These are phyloP conservation scores for Flaveria ramosissima DNA, from an alignment of 129 eudicot species.

Conservation along the genomic window DNA sequence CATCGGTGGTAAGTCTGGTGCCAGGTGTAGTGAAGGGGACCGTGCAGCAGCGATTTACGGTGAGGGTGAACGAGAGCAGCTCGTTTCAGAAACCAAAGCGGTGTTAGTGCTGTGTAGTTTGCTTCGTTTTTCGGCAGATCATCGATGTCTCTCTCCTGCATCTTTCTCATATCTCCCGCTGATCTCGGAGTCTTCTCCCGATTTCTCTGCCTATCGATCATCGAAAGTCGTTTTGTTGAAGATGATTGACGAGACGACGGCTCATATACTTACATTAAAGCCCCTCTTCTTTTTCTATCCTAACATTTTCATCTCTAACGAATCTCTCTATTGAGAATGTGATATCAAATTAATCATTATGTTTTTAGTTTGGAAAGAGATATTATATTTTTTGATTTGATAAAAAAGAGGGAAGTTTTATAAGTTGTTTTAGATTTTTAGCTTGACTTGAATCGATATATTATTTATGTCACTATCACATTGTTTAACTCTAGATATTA, in stretches of 20 bases:
- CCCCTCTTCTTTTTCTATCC: neutral
- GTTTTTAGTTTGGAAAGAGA: too few relatives aligned
- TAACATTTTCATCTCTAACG: neutral
- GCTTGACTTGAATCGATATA: neutral
- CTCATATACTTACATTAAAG: neutral
- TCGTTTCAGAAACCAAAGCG: constrained; percentile 75
- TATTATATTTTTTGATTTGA: too few relatives aligned
- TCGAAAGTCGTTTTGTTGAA: neutral
- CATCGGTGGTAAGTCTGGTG: constrained; percentile 81
- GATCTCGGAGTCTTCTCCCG: constrained; percentile 14
- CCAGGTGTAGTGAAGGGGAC: constrained; percentile 69
- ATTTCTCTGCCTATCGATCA: neutral
- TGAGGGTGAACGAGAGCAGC: constrained; percentile 82
- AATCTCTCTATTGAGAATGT: too few relatives aligned
- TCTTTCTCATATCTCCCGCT: constrained; percentile 25
- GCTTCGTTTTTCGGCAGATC: constrained; percentile 81
- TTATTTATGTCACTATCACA: too few relatives aligned
- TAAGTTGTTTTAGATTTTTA: too few relatives aligned
- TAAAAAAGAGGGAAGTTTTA: too few relatives aligned
- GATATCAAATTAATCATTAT: too few relatives aligned
- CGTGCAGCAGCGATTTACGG: constrained; percentile 76
- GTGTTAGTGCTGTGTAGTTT: constrained; percentile 80
- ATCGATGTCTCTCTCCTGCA: constrained; percentile 65
- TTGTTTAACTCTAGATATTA: too few relatives aligned
- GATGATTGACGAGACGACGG: neutral